Conservation (phyloP, 768 basidiomycete genomes). For the Boletus vermiculosoides region DNA sequence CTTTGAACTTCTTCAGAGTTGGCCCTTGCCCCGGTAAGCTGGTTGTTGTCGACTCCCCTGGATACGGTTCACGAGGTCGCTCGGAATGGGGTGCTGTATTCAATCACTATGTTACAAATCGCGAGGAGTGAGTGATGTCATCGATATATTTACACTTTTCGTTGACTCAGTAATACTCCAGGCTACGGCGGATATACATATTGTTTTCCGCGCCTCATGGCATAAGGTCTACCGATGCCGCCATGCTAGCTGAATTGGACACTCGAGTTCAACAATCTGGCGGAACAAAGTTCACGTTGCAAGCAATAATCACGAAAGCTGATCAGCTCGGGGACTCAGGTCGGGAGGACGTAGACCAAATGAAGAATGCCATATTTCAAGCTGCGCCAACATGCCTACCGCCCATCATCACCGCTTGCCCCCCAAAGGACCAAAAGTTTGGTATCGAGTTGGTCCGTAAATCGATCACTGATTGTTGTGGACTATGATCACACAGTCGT, state of each 20-base stretch:
- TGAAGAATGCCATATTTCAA: constrained; percentile 53
- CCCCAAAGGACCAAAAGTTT: constrained; percentile 46
- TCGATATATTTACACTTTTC: not conserved
- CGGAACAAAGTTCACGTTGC: constrained; percentile 54
- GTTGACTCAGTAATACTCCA: constrained; percentile 25
- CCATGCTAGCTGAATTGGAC: constrained; percentile 59
- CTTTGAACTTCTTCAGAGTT: constrained; percentile 72
- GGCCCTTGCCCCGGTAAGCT: constrained; percentile 53
- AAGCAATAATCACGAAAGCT: constrained; percentile 71
- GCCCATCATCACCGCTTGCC: constrained; percentile 56
- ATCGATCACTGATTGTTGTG: constrained; percentile 63
- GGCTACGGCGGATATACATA: constrained; percentile 69
- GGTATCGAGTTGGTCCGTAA: constrained; percentile 57
- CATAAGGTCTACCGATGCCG: constrained; percentile 51
- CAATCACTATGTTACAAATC: constrained; percentile 57
- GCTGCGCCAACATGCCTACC: constrained; percentile 60
- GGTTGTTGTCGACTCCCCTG: constrained; percentile 76
- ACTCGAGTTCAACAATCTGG: constrained; percentile 29
- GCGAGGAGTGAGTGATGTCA: constrained; percentile 51
- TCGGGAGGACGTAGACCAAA: constrained; percentile 36
- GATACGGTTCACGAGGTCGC: constrained; percentile 73
- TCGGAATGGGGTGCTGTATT: constrained; percentile 75
- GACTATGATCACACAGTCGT: constrained; percentile 22
- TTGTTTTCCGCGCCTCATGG: constrained; percentile 69
- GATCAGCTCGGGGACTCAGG: constrained; percentile 47